phyloP scores from a whole-genome alignment of 441 rosid species.

The Biscutella auriculata region DNA sequence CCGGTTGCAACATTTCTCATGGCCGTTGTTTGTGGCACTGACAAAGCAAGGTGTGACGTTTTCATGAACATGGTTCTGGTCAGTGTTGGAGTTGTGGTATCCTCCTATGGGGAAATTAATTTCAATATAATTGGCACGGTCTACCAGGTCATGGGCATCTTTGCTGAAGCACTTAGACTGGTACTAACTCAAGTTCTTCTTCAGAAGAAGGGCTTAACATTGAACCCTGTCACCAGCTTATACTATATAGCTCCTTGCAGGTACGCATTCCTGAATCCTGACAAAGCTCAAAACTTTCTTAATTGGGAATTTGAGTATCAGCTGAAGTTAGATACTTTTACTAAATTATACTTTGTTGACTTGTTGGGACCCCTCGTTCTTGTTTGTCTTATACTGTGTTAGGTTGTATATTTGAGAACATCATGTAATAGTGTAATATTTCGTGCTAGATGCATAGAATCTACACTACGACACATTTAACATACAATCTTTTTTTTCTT shows the following conservation, averaged over 20 bases:
- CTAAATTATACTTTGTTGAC: no score
- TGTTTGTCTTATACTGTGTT: no score
- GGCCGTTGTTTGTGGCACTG: slow-evolving; percentile 96
- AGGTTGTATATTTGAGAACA: no score
- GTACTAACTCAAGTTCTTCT: slow-evolving; percentile 98
- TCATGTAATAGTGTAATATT: no score
- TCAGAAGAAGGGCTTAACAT: slow-evolving; percentile 93
- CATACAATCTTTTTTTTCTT: no score
- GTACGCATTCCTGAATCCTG: slow-evolving; percentile 24
- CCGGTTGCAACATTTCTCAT: slow-evolving; percentile 91
- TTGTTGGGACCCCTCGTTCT: no score
- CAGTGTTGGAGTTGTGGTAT: slow-evolving; percentile 97
- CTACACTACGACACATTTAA: no score
- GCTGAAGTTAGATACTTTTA: no score
- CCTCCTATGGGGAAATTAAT: slow-evolving; percentile 98
- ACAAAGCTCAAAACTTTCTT: no score
- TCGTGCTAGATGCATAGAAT: no score
- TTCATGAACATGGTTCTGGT: slow-evolving; percentile 97
- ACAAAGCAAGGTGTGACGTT: slow-evolving; percentile 89
- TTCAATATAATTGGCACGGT: slow-evolving; percentile 90
- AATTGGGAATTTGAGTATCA: no score
- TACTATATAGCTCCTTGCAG: slow-evolving; percentile 99
- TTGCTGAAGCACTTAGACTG: slow-evolving; percentile 98
- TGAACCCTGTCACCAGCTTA: slow-evolving; percentile 95
- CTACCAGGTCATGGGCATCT: slow-evolving; percentile 97